Conservation (phyloP, 352 stramenopile species). For the Blastocystis sp. region DNA sequence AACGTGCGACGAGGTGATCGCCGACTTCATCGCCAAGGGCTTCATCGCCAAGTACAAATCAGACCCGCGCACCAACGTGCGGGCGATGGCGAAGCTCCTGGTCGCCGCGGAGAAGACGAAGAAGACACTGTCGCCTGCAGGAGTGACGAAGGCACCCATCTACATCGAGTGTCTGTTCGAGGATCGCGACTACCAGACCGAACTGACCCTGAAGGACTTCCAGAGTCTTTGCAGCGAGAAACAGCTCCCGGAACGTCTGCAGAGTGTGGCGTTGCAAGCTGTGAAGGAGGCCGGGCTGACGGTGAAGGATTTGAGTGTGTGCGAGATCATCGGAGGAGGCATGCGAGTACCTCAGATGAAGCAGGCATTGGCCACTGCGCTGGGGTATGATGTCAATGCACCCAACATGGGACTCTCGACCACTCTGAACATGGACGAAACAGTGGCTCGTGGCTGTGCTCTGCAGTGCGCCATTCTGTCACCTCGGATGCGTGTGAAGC, state of each 20-base stretch:
- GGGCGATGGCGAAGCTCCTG: constrained; percentile 91
- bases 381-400: constrained; percentile 76
- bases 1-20: constrained; percentile 90
- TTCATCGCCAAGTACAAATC: constrained; percentile 93
- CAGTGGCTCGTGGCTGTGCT: constrained; percentile 87
- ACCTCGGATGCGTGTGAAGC: constrained; percentile 89
- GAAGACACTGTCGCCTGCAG: constrained; percentile 92
- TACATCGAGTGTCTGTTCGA: constrained; percentile 95
- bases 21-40: constrained; percentile 82
- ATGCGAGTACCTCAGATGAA: constrained; percentile 92
- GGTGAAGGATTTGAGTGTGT: constrained; percentile 76
- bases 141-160: constrained; percentile 87
- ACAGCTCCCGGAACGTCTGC: constrained; percentile 19
- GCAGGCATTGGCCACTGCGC: constrained; percentile 77
- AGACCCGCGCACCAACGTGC: constrained; percentile 80
- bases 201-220: constrained; percentile 87
- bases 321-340: constrained; percentile 90
- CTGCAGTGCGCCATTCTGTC: constrained; percentile 96
- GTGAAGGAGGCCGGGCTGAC: constrained; percentile 77
- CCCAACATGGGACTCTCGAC: constrained; percentile 86
- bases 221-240: constrained; percentile 75
- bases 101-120: constrained; percentile 95
- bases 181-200: constrained; percentile 88
- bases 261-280: neutral
- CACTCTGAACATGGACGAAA: constrained; percentile 97